These are phyloP conservation scores for Cystofilobasidium ferigula DNA, from an alignment of 768 basidiomycete genomes.

Conservation along the genomic window DNA sequence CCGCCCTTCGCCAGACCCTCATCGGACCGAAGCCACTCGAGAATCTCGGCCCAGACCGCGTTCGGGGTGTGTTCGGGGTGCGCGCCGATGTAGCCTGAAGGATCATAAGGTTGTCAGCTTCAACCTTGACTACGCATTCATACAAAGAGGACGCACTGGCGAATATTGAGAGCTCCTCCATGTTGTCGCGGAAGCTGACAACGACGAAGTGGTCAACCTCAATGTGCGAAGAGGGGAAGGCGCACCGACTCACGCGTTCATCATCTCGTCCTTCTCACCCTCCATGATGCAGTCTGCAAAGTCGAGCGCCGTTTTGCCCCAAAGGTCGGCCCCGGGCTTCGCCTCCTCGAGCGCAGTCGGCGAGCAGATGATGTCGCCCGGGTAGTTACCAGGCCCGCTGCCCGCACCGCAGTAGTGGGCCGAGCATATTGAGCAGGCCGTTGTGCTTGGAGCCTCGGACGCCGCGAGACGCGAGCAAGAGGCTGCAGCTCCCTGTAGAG, in stretches of 20 bases:
- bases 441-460: conserved; percentile 8
- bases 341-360: background rate
- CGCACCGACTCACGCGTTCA: conserved; percentile 12
- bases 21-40: conserved; percentile 14
- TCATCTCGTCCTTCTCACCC: conserved; percentile 17
- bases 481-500: background rate
- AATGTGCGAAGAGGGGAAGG: background rate
- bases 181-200: conserved; percentile 15
- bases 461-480: conserved; percentile 12
- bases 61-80: conserved; percentile 13
- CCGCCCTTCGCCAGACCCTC: conserved; percentile 18
- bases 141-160: conserved; percentile 5
- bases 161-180: conserved; percentile 20
- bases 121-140: background rate
- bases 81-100: conserved; percentile 1
- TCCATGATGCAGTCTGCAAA: conserved; percentile 11
- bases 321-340: background rate
- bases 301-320: background rate
- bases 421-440: conserved; percentile 12
- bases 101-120: background rate
- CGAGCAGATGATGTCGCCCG: background rate
- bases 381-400: background rate
- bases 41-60: conserved; percentile 9
- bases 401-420: background rate
- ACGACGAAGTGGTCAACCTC: background rate